A percentile compares a stretch with the other conserved stretches of the same genome.
These are phyloP conservation scores for Senna tora DNA, from an alignment of 306 rosid species.

Conservation along the genomic window DNA sequence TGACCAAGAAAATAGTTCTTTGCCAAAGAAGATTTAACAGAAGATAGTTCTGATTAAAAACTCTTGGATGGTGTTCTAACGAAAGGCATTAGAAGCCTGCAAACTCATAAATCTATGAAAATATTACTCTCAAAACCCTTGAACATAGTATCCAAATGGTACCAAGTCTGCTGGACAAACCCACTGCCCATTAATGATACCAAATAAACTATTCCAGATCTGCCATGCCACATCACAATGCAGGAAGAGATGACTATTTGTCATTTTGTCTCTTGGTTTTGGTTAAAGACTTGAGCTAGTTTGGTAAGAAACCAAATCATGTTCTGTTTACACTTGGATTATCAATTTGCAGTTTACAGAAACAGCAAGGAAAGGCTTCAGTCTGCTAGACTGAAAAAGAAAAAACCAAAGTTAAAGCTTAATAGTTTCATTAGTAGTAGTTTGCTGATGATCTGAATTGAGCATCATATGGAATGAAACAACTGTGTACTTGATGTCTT, in stretches of 20 bases:
- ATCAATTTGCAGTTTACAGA: background rate
- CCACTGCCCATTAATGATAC: background rate
- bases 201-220: background rate
- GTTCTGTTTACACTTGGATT: background rate
- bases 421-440: background rate
- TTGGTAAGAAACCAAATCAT: background rate
- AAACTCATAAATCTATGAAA: too few relatives aligned
- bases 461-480: background rate
- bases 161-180: background rate
- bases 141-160: background rate
- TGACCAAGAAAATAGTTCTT: background rate
- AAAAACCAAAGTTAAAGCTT: background rate
- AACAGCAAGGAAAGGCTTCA: background rate
- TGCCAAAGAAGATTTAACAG: background rate
- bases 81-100: background rate
- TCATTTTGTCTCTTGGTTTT: background rate
- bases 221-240: background rate
- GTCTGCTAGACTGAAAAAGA: background rate
- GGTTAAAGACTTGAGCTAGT: background rate
- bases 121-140: background rate
- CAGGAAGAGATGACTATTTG: background rate
- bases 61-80: background rate
- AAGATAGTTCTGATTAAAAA: background rate
- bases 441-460: background rate
- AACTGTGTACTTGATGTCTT: background rate